phyloP scores from a whole-genome alignment of 257 asterid genomes.

The Solanum dulcamara region DNA sequence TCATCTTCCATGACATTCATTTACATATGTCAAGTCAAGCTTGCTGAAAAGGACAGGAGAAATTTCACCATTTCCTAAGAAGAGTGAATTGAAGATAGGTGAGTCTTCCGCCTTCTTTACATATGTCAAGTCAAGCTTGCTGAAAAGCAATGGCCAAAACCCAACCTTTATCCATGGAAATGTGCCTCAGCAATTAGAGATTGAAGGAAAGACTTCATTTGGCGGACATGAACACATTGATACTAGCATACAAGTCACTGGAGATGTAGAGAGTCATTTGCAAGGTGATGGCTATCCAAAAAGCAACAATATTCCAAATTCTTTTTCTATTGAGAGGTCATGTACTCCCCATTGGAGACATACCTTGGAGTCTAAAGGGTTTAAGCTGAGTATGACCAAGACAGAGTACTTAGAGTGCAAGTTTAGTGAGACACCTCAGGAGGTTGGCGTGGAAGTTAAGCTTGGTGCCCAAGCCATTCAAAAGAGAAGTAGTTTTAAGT shows the following conservation, averaged over 20 bases:
- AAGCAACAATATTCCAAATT: conserved; percentile 22
- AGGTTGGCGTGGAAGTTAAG: no score
- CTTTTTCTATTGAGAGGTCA: conserved; percentile 38
- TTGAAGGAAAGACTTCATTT: conserved; percentile 16
- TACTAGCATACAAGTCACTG: conserved; percentile 14
- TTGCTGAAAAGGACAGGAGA: no score
- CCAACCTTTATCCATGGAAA: conserved; percentile 15
- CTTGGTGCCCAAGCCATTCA: no score
- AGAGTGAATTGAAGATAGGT: conserved; percentile 65
- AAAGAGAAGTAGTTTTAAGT: no score
- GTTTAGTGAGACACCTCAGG: no score
- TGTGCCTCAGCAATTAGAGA: conserved; percentile 12
- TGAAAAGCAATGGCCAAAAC: conserved; percentile 25
- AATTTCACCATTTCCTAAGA: conserved; percentile 39
- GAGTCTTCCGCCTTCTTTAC: conserved; percentile 89
- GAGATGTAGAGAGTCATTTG: conserved; percentile 18
- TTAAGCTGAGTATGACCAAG: no score
- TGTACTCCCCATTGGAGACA: conserved; percentile 43
- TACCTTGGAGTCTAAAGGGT: no score
- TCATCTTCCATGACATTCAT: no score
- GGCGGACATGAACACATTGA: conserved; percentile 10
- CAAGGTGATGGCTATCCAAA: conserved; percentile 34
- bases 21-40: no score
- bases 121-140: conserved; percentile 60
- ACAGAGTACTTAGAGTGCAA: no score